A percentile compares a stretch with the other conserved stretches of the same genome.
phyloP scores from a whole-genome alignment of 805 yeast genomes.

The Candida adriatica region DNA sequence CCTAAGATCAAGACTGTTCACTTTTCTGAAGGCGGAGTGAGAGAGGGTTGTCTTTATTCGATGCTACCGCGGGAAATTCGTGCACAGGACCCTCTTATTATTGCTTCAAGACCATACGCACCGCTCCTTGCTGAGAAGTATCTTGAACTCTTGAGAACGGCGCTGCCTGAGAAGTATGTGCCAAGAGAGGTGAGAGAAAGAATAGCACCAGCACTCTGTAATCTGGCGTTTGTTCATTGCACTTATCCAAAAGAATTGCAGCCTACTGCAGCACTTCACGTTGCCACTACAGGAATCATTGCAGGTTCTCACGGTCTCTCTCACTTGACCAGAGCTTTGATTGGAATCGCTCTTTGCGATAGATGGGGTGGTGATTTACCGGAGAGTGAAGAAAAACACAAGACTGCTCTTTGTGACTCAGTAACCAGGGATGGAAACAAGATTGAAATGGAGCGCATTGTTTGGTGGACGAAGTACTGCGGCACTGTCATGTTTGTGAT shows the following conservation, averaged over 20 bases:
- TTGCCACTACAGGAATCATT: conserved; percentile 67
- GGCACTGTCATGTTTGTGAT: conserved; percentile 72
- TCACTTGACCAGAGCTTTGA: conserved; percentile 61
- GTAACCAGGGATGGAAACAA: conserved; percentile 40
- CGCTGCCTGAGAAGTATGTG: conserved; percentile 49
- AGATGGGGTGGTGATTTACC: conserved; percentile 81
- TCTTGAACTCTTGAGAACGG: conserved; percentile 43
- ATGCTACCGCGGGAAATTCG: conserved; percentile 51
- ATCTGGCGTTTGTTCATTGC: conserved; percentile 69
- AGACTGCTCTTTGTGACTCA: conserved; percentile 39
- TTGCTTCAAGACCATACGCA: conserved; percentile 68
- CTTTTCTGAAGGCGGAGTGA: conserved; percentile 70
- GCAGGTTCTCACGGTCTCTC: conserved; percentile 73
- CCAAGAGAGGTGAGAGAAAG: conserved; percentile 53
- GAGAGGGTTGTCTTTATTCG: conserved; percentile 69
- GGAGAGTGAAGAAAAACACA: conserved; percentile 41
- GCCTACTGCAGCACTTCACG: conserved; percentile 64
- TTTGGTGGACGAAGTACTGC: conserved; percentile 69
- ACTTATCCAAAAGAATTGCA: conserved; percentile 73
- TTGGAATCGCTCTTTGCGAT: conserved; percentile 69
- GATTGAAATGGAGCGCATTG: conserved; percentile 37
- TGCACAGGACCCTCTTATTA: conserved; percentile 59
- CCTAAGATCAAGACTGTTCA: conserved; percentile 57
- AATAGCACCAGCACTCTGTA: conserved; percentile 65
- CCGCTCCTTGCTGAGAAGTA: conserved; percentile 57